Conservation (phyloP, 495 filamentous ascomycete species). For the Articulospora tetracladia region DNA sequence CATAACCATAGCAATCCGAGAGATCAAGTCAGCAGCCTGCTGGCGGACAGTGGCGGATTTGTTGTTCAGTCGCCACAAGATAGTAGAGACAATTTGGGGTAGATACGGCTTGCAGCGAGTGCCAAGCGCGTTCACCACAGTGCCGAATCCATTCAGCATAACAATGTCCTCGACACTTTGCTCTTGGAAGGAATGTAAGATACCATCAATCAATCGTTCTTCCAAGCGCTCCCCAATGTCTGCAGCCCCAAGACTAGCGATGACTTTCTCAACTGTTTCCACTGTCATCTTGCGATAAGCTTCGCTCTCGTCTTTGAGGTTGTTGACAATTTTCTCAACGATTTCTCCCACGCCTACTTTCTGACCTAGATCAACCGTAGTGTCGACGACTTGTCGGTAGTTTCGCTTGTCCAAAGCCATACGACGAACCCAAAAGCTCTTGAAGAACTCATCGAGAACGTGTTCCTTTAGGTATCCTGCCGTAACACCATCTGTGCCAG, state of each 20-base stretch:
- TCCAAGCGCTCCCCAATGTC: conserved; percentile 92
- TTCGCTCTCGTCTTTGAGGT: conserved; percentile 97
- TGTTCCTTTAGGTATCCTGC: conserved; percentile 91
- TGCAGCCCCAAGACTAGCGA: conserved; percentile 86
- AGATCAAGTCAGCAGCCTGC: conserved; percentile 95
- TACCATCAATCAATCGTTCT: conserved; percentile 90
- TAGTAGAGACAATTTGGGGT: conserved; percentile 92
- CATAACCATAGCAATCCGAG: conserved; percentile 97
- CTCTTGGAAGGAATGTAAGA: conserved; percentile 97
- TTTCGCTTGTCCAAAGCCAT: conserved; percentile 98
- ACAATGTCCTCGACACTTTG: conserved; percentile 95
- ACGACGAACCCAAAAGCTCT: conserved; percentile 95
- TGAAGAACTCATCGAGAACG: conserved; percentile 95
- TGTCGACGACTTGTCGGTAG: conserved; percentile 96
- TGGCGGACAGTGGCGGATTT: conserved; percentile 94
- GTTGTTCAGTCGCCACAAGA: conserved; percentile 97
- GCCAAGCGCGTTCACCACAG: conserved; percentile 92
- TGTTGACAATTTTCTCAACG: conserved; percentile 84
- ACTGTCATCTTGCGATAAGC: conserved; percentile 99
- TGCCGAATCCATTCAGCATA: conserved; percentile 98
- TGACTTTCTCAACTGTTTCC: conserved; percentile 93
- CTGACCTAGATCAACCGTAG: conserved; percentile 94
- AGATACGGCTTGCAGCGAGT: conserved; percentile 94
- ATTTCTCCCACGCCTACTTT: conserved; percentile 97
- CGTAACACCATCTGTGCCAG: conserved; percentile 91